These are phyloP conservation scores for Sphaerulina musiva DNA, from an alignment of 2,329 filamentous ascomycete genomes.

Conservation along the genomic window DNA sequence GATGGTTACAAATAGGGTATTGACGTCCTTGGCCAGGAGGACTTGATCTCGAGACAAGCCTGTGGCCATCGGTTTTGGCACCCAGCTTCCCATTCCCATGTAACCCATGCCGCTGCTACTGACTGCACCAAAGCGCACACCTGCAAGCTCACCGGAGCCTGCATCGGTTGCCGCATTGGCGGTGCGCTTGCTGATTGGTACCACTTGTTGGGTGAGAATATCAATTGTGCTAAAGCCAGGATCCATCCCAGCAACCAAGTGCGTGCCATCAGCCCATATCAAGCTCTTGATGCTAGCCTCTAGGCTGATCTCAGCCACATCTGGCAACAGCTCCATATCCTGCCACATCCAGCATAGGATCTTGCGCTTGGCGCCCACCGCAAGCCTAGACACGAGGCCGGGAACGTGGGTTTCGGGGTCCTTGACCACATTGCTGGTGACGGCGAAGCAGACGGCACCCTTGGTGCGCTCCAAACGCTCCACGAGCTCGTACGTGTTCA, in stretches of 20 bases:
- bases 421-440: slow-evolving; percentile 92
- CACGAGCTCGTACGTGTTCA: slow-evolving; percentile 74
- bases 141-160: slow-evolving; percentile 56
- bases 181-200: slow-evolving; percentile 58
- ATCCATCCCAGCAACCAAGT: slow-evolving; percentile 83
- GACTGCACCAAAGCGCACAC: slow-evolving; percentile 68
- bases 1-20: slow-evolving; percentile 83
- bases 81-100: slow-evolving; percentile 87
- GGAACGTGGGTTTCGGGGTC: slow-evolving; percentile 81
- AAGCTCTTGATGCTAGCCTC: slow-evolving; percentile 79
- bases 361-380: slow-evolving; percentile 86
- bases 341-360: slow-evolving; percentile 93
- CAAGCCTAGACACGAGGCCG: slow-evolving; percentile 83
- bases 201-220: slow-evolving; percentile 64
- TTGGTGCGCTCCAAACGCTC: slow-evolving; percentile 76
- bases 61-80: slow-evolving; percentile 81
- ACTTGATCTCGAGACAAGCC: slow-evolving; percentile 76
- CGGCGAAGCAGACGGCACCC: slow-evolving; percentile 82
- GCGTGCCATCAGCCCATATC: slow-evolving; percentile 84
- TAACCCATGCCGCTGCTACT: slow-evolving; percentile 89
- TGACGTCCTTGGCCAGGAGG: slow-evolving; percentile 93
- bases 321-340: slow-evolving; percentile 75
- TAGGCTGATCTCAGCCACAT: slow-evolving; percentile 70
- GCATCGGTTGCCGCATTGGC: slow-evolving; percentile 23
- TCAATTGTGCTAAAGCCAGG: slow-evolving; percentile 87